Conservation (phyloP, 2,329 filamentous ascomycete genomes). For the Trichoderma sp. region DNA sequence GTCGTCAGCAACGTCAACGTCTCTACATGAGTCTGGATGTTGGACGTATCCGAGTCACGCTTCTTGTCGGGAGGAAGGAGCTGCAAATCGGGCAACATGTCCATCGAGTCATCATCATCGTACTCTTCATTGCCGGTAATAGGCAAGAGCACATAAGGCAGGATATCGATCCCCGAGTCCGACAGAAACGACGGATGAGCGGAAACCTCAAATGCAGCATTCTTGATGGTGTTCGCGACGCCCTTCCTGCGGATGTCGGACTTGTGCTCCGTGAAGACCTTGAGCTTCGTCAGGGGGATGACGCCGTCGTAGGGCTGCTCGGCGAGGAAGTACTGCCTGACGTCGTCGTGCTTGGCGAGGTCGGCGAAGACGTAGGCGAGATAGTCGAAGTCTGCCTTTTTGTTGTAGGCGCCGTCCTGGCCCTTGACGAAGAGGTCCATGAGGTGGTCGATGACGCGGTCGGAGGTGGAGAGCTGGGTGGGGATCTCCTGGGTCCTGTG, state of each 20-base stretch:
- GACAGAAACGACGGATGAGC: constrained; percentile 72
- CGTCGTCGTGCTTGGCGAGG: constrained; percentile 76
- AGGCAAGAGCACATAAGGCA: constrained; percentile 87
- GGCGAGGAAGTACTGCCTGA: constrained; percentile 73
- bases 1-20: constrained; percentile 82
- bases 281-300: constrained; percentile 88
- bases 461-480: constrained; percentile 69
- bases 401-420: constrained; percentile 79
- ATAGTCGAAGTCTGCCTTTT: constrained; percentile 85
- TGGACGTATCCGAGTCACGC: constrained; percentile 73
- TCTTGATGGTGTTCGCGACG: constrained; percentile 97
- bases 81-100: constrained; percentile 88
- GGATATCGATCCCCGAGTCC: constrained; percentile 72
- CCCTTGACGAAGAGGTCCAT: constrained; percentile 97
- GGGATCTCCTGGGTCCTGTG: constrained; percentile 68
- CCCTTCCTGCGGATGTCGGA: constrained; percentile 83
- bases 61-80: constrained; percentile 86
- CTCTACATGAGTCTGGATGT: constrained; percentile 86
- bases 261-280: constrained; percentile 89
- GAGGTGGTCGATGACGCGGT: constrained; percentile 81
- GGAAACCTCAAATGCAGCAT: constrained; percentile 79
- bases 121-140: constrained; percentile 89
- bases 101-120: constrained; percentile 78
- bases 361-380: constrained; percentile 93
- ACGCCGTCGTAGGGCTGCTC: constrained; percentile 77